Evolutionary conservation across 192 early-diverging fungal species (phyloP).

Genomic region (Coemansia sp.): DNA sequence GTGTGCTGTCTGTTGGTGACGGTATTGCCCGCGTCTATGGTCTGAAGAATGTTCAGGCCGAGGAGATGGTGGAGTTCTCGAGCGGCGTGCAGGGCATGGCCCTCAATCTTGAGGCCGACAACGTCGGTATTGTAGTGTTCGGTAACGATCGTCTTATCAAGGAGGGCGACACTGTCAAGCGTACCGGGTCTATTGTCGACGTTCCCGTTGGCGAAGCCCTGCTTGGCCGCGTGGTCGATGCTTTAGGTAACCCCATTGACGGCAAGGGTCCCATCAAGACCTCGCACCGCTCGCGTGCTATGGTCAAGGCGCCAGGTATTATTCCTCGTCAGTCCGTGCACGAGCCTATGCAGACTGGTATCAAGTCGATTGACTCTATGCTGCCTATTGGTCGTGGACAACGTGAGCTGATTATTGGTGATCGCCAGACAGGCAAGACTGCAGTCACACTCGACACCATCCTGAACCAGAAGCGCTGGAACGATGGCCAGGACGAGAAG

Average conservation of each 20-base stretch:
- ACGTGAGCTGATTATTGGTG: conserved; percentile 99
- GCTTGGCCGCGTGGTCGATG: conserved; percentile 98
- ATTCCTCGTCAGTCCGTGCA: conserved; percentile 98
- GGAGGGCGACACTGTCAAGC: conserved; percentile 99
- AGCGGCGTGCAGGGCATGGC: conserved; percentile 99
- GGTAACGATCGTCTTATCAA: conserved; percentile 99
- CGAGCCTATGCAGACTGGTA: conserved; percentile 99
- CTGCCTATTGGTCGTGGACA: conserved; percentile 99
- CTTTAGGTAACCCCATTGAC: conserved; percentile 99
- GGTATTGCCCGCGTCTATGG: conserved; percentile 99
- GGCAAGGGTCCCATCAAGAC: conserved; percentile 96
- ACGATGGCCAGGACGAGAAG: conserved; percentile 88
- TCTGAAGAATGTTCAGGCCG: conserved; percentile 96
- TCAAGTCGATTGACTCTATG: conserved; percentile 99
- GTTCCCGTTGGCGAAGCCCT: conserved; percentile 94
- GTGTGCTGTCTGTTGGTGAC: conserved; percentile 99
- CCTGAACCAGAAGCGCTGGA: conserved; percentile 99
- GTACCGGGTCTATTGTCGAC: conserved; percentile 98
- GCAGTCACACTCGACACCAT: conserved; percentile 98
- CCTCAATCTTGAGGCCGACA: conserved; percentile 99
- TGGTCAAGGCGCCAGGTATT: conserved; percentile 99
- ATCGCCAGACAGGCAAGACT: conserved; percentile 99
- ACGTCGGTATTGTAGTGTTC: conserved; percentile 99
- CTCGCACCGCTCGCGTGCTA: conserved; percentile 84
- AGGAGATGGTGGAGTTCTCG: conserved; percentile 99